phyloP scores from a whole-genome alignment of 2,329 filamentous ascomycete genomes.

The Hypoxylon rubiginosum region DNA sequence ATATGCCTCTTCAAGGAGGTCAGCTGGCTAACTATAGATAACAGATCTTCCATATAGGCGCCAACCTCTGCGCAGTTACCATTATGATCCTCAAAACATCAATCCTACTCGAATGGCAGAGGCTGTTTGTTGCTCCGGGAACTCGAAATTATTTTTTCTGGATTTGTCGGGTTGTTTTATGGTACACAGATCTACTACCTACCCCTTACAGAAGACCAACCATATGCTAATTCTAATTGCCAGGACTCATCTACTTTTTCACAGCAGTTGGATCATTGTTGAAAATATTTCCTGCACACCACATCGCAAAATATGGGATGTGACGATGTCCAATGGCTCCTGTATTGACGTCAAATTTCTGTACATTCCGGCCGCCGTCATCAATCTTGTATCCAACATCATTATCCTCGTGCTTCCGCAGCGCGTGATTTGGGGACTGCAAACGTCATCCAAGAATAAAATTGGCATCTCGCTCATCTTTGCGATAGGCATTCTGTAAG shows the following conservation, averaged over 20 bases:
- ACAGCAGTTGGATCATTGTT: neutral
- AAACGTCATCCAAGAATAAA: neutral
- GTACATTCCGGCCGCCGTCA: neutral
- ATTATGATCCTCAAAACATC: constrained; percentile 30
- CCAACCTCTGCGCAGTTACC: constrained; percentile 20
- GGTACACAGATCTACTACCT: neutral
- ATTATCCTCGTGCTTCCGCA: constrained; percentile 12
- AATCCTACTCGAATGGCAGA: constrained; percentile 38
- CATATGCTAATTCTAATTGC: no score
- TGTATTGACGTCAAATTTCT: neutral
- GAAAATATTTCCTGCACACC: constrained; percentile 50
- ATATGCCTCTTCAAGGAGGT: neutral
- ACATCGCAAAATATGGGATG: constrained; percentile 46
- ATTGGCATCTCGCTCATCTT: constrained; percentile 12
- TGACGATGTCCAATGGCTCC: constrained; percentile 36
- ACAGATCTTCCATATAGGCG: constrained; percentile 20
- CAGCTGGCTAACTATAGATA: neutral
- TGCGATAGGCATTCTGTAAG: constrained; percentile 9
- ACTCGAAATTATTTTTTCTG: constrained; percentile 44
- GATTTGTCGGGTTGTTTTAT: constrained; percentile 38
- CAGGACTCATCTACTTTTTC: neutral
- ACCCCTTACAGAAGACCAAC: neutral
- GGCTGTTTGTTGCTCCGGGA: constrained; percentile 36
- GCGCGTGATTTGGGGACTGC: constrained; percentile 11
- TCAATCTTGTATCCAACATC: neutral